Base-by-base conservation (phyloP, 495 filamentous ascomycete species). In the Hypoxylon lenormandii region DNA sequence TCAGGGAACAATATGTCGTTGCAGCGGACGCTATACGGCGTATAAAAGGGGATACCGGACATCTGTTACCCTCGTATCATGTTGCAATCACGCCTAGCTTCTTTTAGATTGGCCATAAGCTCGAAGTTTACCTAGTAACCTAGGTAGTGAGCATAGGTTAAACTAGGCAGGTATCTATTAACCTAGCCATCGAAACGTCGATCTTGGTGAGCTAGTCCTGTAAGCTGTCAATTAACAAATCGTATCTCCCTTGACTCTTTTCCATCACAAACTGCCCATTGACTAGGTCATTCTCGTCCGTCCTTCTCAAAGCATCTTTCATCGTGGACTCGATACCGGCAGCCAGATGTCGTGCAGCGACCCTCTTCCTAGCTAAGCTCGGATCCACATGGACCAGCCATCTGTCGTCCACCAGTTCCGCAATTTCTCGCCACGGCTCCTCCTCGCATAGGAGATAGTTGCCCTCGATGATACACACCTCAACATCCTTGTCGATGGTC, bases 311-410 rank as follows among this genome's bases (percentile, higher is more conserved):
- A 22, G 61, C 66, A 18, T 30, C 61, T 33, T 59, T 54, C 45
- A 54, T 28, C 2, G 60, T 70, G 7, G 45, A 19, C 42, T 63
- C 66, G 28, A 66, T 72, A 0, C 66, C 66, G 1, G 66, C 60
- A 33, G 50, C 4, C 3, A 45, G 7, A 8, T 45, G 42, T 10
- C 42, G n/a, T 16, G 15, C 16, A 2, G 42, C 42, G 0, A 64
- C 48, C 23, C 66, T 36, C 30, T 30, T 28, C 6, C 53, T 33
- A 21, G 66, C 66, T 1, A 65, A n/a, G 4, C 16, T n/a, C 4
- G 53, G 60, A 5, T 56, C 51, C 3, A 57, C 66, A 33, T 60
- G 15, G n/a, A 65, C 66, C 16, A 70, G 50, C 60, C 60, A 64
- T 7, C 42, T 49, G n/a, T 64, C 60, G 38, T 70, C 57, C 11